Base-by-base conservation (phyloP, 345 rosid genomes). In the Citrus maxima region DNA sequence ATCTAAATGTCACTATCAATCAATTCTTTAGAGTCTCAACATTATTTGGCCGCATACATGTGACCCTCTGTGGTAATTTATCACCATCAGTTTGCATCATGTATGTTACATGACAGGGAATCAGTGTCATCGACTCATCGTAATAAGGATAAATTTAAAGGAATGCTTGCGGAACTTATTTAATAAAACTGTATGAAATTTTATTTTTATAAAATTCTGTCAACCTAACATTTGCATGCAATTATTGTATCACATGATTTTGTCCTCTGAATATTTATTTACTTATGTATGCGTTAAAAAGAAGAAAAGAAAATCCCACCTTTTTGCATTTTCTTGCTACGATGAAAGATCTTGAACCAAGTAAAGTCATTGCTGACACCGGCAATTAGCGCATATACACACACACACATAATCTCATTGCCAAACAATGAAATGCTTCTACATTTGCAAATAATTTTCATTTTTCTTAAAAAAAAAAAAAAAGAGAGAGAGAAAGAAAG, bases 221-320 rank as follows among this genome's bases (percentile, higher is more conserved):
- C 18, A 46, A 12, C 51, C 51, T 12, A 46, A 46, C 51, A 13
- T 46, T 46, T 46, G 51, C 51, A 54, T 54, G 58, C 58, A 16
- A 58, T 54, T 35, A 35, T 58, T 59, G 62, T 35, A n/a, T 74
- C 67, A 74, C 58, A 74, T 61, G 77, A 59, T 59, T 56, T 56
- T 34, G 49, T 72, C 46, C 64, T 21, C 22, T 34, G 10, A 22
- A 34, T 18, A 34, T 19, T 56, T 22, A 46, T 13, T 46, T 21
- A 21, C 51, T 28, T 5, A 14, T 22, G 27, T 35, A 3, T 7
- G 24, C 28, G 12, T 18, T 22, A 14, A 49, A 58, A 35, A 34
- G 21, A n/a, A 56, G 27, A 34, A 10, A 34, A 19, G 28, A 34
- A 28, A 72, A 56, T 18, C 28, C 51, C n/a, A 18, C 8, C 9